phyloP scores from a whole-genome alignment of 306 rosid genomes.

The Citrullus mucosospermus region DNA sequence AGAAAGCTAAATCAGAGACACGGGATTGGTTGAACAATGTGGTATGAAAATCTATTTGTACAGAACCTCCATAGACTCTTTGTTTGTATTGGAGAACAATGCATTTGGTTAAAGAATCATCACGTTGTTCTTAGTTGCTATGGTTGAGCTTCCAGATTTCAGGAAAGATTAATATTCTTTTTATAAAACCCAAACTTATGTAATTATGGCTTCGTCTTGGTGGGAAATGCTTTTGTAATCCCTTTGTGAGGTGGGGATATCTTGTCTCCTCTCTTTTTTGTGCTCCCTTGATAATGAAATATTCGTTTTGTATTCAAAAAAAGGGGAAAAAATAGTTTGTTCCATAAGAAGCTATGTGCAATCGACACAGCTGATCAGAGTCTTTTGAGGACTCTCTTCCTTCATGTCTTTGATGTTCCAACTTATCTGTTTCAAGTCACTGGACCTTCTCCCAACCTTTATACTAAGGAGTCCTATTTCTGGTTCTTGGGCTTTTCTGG shows the following conservation, averaged over 20 bases:
- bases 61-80: not conserved
- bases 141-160: not conserved
- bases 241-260: not conserved
- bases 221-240: not conserved
- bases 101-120: constrained; percentile 1
- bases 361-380: not conserved
- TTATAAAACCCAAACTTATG: not conserved
- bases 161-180: not conserved
- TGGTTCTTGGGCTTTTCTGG: not conserved
- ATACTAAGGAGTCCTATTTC: not conserved
- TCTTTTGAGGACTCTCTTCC: not conserved
- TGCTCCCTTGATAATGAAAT: not conserved
- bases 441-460: not conserved
- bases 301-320: not conserved
- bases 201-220: not conserved
- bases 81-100: not conserved
- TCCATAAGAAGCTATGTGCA: not conserved
- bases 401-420: not conserved
- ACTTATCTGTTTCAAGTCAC: not conserved
- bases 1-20: constrained; percentile 94
- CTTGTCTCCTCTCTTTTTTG: not conserved
- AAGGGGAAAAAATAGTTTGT: not conserved
- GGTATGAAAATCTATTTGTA: constrained; percentile 43
- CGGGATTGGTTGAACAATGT: constrained; percentile 96
- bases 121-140: not conserved